phyloP scores from a whole-genome alignment of 2,329 filamentous ascomycete genomes.

The Arthrobotrys musiformis region DNA sequence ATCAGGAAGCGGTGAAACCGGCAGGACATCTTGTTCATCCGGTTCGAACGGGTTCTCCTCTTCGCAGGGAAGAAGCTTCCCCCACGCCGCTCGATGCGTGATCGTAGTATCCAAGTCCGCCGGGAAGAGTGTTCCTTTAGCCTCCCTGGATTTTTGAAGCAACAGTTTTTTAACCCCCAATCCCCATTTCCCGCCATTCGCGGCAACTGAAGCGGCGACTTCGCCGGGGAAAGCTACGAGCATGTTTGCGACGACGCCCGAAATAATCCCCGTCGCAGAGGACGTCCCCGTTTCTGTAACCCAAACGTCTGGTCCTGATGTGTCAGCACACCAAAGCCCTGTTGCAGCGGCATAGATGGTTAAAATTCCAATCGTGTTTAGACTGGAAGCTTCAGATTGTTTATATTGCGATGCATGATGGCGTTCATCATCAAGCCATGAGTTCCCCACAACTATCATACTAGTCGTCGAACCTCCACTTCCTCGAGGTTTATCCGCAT shows the following conservation, averaged over 20 bases:
- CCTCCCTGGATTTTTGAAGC: not conserved
- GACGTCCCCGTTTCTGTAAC: not conserved
- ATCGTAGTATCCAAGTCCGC: conserved; percentile 1
- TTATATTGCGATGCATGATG: not conserved
- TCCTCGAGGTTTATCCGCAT: not conserved
- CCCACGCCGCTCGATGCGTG: conserved; percentile 15
- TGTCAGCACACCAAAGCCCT: not conserved
- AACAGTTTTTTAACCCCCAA: conserved; percentile 14
- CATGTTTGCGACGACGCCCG: conserved; percentile 20
- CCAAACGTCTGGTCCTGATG: not conserved
- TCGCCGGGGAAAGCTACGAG: conserved; percentile 2
- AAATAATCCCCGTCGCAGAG: not conserved
- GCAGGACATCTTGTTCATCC: not conserved
- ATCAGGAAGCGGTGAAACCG: conserved; percentile 11
- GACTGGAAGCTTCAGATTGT: not conserved
- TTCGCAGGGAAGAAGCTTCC: conserved; percentile 6
- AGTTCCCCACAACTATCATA: conserved; percentile 24
- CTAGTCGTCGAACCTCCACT: not conserved
- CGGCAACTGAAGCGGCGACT: not conserved
- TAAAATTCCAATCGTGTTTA: conserved; percentile 8
- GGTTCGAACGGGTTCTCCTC: not conserved
- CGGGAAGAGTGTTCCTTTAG: not conserved
- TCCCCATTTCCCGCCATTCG: conserved; percentile 20
- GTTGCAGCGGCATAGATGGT: conserved; percentile 13
- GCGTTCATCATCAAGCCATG: conserved; percentile 17